Evolutionary conservation across 345 rosid species (phyloP).

Genomic region (Kernera saxatilis): DNA sequence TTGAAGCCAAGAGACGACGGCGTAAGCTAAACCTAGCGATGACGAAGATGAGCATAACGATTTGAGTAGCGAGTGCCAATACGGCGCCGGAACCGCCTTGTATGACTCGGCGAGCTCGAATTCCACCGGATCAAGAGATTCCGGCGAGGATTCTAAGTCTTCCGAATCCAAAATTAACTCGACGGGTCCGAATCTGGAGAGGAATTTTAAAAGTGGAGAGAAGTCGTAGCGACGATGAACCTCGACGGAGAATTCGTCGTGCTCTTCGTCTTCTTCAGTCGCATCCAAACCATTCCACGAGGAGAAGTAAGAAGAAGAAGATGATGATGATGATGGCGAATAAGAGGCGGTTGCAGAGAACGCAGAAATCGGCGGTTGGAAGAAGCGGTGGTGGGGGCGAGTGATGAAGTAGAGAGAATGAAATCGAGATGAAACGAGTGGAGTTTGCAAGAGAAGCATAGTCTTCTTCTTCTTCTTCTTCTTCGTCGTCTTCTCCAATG

Average conservation of each 20-base stretch:
- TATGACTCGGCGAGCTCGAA: constrained; percentile 73
- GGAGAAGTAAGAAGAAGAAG: constrained; percentile 14
- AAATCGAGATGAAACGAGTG: constrained; percentile 45
- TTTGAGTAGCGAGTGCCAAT: constrained; percentile 84
- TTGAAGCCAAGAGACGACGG: constrained; percentile 82
- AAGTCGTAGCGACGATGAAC: constrained; percentile 72
- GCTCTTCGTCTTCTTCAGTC: constrained; percentile 19
- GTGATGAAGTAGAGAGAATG: constrained; percentile 32
- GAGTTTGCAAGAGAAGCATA: constrained; percentile 50
- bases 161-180: constrained; percentile 22
- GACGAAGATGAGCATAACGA: constrained; percentile 51
- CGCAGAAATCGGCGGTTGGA: constrained; percentile 29
- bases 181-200: constrained; percentile 37
- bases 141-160: constrained; percentile 29
- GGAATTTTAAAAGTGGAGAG: constrained; percentile 69
- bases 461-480: constrained; percentile 9
- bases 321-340: constrained; percentile 1
- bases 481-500: no score
- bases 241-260: constrained; percentile 40
- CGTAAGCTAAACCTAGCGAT: constrained; percentile 61
- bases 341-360: constrained; percentile 27
- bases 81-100: constrained; percentile 79
- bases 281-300: constrained; percentile 19
- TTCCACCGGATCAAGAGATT: constrained; percentile 52
- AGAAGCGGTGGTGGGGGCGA: constrained; percentile 36